A percentile compares a stretch with the other conserved stretches of the same genome.
These are phyloP conservation scores for Hansenula lynferdii DNA, from an alignment of 1,139 yeast genomes.

Conservation along the genomic window DNA sequence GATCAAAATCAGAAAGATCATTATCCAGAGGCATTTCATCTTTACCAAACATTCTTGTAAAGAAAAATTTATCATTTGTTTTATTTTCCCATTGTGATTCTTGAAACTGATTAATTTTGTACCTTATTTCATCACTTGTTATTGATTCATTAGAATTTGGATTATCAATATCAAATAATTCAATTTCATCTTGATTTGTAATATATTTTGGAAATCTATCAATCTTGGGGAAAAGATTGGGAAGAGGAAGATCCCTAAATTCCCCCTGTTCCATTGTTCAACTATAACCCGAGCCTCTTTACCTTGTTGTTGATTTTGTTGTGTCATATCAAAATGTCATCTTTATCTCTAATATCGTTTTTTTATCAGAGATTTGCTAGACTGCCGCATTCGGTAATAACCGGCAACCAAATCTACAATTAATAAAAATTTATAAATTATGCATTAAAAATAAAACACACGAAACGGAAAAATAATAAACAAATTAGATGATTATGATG, in stretches of 20 bases:
- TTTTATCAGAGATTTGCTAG: too few species aligned
- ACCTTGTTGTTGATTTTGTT: too few species aligned
- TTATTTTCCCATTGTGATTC: constrained; percentile 12
- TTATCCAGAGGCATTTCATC: constrained; percentile 5
- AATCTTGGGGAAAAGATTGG: constrained; percentile 3
- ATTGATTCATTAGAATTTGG: constrained; percentile 11
- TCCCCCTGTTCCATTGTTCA: background rate
- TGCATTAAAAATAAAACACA: too few species aligned
- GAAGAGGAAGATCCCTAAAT: background rate
- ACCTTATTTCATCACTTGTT: constrained; percentile 9
- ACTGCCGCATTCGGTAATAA: too few species aligned
- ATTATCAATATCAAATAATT: constrained; percentile 2
- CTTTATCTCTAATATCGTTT: too few species aligned
- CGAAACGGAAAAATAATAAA: too few species aligned
- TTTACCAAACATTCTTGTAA: constrained; percentile 14
- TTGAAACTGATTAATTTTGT: constrained; percentile 8
- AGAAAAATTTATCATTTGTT: constrained; percentile 20
- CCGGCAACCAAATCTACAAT: too few species aligned
- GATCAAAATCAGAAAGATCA: constrained; percentile 16
- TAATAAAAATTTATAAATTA: too few species aligned
- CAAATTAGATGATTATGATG: too few species aligned
- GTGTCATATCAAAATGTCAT: too few species aligned
- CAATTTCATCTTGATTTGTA: background rate
- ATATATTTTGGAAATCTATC: background rate
- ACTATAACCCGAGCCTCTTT: too few species aligned